Evolutionary conservation across 805 yeast species (phyloP).

Genomic region (Ogataea thermomethanolica): DNA sequence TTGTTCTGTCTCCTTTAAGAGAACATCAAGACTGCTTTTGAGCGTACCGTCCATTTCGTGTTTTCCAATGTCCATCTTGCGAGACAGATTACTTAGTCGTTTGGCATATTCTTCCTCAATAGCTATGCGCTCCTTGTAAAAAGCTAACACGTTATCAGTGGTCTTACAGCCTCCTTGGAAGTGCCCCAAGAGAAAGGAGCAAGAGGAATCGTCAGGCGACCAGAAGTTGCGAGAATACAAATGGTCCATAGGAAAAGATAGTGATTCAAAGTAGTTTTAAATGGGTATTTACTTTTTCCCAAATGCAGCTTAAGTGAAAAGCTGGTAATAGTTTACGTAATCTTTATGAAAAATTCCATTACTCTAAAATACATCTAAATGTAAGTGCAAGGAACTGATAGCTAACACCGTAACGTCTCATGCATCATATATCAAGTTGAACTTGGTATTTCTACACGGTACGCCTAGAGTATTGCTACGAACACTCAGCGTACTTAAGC

Average conservation of each 20-base stretch:
- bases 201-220: conserved; percentile 61
- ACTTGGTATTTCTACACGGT: conserved; percentile 43
- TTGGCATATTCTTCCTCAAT: conserved; percentile 74
- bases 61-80: conserved; percentile 26
- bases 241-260: conserved; percentile 11
- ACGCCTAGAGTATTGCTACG: conserved; percentile 48
- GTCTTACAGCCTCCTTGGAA: conserved; percentile 60
- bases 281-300: conserved; percentile 10
- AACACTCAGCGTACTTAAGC: conserved; percentile 45
- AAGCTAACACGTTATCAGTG: conserved; percentile 44
- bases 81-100: conserved; percentile 48
- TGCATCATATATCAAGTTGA: conserved; percentile 28
- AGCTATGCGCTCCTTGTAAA: conserved; percentile 52
- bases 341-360: conserved; percentile 3
- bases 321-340: conserved; percentile 2
- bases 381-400: conserved; percentile 43
- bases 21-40: conserved; percentile 54
- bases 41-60: conserved; percentile 55
- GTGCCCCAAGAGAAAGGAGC: conserved; percentile 48
- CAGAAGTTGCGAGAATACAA: conserved; percentile 34
- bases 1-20: conserved; percentile 55
- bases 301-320: background rate
- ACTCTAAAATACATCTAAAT: conserved; percentile 9
- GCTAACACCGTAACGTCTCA: conserved; percentile 59
- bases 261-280: conserved; percentile 7